These are phyloP conservation scores for Colletotrichum tabaci DNA, from an alignment of 2,329 filamentous ascomycete species.

Conservation along the genomic window DNA sequence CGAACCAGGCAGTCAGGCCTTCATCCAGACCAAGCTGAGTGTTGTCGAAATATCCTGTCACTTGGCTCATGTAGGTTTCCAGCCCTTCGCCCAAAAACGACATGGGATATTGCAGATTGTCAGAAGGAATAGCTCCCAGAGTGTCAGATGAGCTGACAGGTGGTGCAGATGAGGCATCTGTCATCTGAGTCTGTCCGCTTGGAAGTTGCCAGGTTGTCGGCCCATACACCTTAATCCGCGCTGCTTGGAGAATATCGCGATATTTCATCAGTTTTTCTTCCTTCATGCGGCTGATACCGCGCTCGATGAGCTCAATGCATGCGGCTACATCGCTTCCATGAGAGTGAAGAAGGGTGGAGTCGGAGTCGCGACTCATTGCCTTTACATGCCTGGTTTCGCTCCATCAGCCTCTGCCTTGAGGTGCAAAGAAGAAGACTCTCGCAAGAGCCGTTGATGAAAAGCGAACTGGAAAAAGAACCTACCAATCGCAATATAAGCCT, in stretches of 20 bases:
- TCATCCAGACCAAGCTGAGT: constrained; percentile 40
- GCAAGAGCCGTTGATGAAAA: neutral
- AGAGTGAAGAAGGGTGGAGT: constrained; percentile 11
- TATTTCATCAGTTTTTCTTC: constrained; percentile 28
- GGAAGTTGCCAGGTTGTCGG: constrained; percentile 5
- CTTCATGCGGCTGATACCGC: constrained; percentile 25
- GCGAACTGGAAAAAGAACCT: constrained; percentile 3
- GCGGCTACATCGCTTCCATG: constrained; percentile 38
- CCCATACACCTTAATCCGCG: constrained; percentile 41
- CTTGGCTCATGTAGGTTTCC: constrained; percentile 42
- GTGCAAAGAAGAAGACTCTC: neutral
- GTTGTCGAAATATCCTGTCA: constrained; percentile 40
- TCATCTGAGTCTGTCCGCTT: neutral
- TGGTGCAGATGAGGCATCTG: constrained; percentile 1
- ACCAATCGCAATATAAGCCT: constrained; percentile 48
- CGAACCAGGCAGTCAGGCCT: constrained; percentile 41
- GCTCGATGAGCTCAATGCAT: constrained; percentile 41
- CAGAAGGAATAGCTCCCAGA: constrained; percentile 9
- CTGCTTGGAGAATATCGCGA: constrained; percentile 38
- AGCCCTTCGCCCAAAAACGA: constrained; percentile 36
- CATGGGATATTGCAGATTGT: constrained; percentile 11
- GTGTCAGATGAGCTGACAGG: constrained; percentile 9
- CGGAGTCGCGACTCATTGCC: constrained; percentile 12
- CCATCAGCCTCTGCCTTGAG: neutral
- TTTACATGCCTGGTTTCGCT: constrained; percentile 19